Evolutionary conservation across 2,329 filamentous ascomycete genomes (phyloP).

Genomic region (Pleurostoma richardsiae): DNA sequence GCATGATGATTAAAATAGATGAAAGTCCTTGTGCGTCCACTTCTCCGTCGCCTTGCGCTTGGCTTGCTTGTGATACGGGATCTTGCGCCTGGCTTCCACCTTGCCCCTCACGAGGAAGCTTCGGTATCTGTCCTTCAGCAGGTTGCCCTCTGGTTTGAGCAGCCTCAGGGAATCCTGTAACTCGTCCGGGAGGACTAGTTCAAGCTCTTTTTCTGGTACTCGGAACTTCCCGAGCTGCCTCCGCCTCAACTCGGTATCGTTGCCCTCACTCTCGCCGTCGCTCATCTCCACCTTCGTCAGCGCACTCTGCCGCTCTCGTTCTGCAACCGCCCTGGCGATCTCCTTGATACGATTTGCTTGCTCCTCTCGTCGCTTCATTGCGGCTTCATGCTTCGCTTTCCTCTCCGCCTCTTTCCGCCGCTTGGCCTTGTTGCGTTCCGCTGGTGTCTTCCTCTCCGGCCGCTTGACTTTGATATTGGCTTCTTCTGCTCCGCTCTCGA

Average conservation of each 20-base stretch:
- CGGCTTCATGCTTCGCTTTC: slow-evolving; percentile 67
- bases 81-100: slow-evolving; percentile 74
- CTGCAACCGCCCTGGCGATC: slow-evolving; percentile 58
- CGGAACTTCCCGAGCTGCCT: slow-evolving; percentile 69
- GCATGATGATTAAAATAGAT: slow-evolving; percentile 26
- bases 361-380: slow-evolving; percentile 66
- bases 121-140: slow-evolving; percentile 86
- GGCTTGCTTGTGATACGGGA: slow-evolving; percentile 76
- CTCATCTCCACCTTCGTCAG: slow-evolving; percentile 34
- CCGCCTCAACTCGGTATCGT: slow-evolving; percentile 62
- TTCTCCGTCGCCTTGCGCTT: slow-evolving; percentile 86
- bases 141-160: slow-evolving; percentile 91
- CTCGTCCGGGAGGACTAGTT: slow-evolving; percentile 79
- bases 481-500: slow-evolving; percentile 77
- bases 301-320: slow-evolving; percentile 47
- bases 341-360: slow-evolving; percentile 69
- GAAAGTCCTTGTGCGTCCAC: slow-evolving; percentile 96
- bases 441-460: slow-evolving; percentile 77
- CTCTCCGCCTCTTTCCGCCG: slow-evolving; percentile 84
- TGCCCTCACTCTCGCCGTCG: slow-evolving; percentile 50
- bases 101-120: slow-evolving; percentile 86
- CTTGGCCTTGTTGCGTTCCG: slow-evolving; percentile 83
- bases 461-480: slow-evolving; percentile 62
- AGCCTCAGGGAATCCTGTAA: slow-evolving; percentile 74
- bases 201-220: slow-evolving; percentile 72